Evolutionary conservation across 2,329 filamentous ascomycete genomes (phyloP).

Genomic region (Bipolaris zeicola): DNA sequence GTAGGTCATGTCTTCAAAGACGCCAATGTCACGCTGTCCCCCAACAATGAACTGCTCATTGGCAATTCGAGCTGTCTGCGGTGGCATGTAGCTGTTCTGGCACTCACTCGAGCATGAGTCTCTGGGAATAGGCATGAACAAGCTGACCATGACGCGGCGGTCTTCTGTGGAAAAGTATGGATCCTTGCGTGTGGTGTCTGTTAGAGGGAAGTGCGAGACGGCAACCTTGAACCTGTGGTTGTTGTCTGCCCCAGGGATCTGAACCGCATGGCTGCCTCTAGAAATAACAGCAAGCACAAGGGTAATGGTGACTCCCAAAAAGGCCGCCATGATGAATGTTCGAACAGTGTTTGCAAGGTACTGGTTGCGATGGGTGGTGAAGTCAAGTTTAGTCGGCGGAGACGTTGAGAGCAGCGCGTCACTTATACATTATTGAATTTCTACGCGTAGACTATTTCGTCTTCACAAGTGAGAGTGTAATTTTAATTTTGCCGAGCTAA

Average conservation of each 20-base stretch:
- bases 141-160: constrained; percentile 25
- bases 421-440: background rate
- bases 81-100: constrained; percentile 29
- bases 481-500: background rate
- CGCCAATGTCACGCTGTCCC: constrained; percentile 10
- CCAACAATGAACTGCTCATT: constrained; percentile 34
- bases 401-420: background rate
- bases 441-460: background rate
- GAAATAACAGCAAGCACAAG: background rate
- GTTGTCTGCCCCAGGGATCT: constrained; percentile 22
- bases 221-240: constrained; percentile 23
- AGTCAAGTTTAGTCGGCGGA: background rate
- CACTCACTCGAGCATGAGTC: constrained; percentile 18
- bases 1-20: constrained; percentile 30
- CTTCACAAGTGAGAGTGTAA: background rate
- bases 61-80: constrained; percentile 19
- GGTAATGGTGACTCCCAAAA: background rate
- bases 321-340: background rate
- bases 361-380: background rate
- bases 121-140: constrained; percentile 30
- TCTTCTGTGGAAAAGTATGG: constrained; percentile 5
- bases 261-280: constrained; percentile 10
- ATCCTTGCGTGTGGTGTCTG: constrained; percentile 10
- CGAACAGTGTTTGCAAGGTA: background rate
- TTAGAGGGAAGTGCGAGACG: constrained; percentile 22